Evolutionary conservation across 2,329 filamentous ascomycete species (phyloP).

Genomic region (Calonectria leucothoes): DNA sequence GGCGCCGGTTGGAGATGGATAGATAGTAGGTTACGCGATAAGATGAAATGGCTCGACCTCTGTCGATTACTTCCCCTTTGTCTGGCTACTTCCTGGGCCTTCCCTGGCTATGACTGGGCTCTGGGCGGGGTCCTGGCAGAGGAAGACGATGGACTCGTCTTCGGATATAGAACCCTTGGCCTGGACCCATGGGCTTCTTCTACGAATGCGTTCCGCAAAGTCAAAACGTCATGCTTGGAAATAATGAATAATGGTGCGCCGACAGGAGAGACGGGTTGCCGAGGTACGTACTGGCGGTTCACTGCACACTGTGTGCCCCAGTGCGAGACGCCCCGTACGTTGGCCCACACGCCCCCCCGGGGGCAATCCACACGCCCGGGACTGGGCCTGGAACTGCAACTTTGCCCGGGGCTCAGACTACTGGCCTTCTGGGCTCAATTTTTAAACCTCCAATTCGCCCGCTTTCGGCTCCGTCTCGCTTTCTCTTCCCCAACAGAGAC

Average conservation of each 20-base stretch:
- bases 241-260: slow-evolving; percentile 15
- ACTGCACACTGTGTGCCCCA: slow-evolving; percentile 11
- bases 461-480: slow-evolving; percentile 29
- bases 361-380: slow-evolving; percentile 21
- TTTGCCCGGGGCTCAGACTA: slow-evolving; percentile 13
- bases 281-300: slow-evolving; percentile 2
- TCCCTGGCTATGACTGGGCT: neutral
- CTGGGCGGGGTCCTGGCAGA: neutral
- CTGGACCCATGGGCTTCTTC: neutral
- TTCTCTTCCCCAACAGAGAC: slow-evolving; percentile 11
- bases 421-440: slow-evolving; percentile 32
- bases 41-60: neutral
- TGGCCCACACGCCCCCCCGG: neutral
- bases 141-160: neutral
- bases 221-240: slow-evolving; percentile 17
- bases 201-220: neutral
- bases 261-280: neutral
- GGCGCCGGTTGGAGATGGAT: slow-evolving; percentile 8
- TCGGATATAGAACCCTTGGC: slow-evolving; percentile 4
- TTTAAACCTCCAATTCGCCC: slow-evolving; percentile 39
- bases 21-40: neutral
- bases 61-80: neutral
- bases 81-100: neutral
- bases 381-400: slow-evolving; percentile 17
- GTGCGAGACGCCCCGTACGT: neutral